phyloP scores from a whole-genome alignment of 768 basidiomycete genomes.

The Filobasidium floriforme region DNA sequence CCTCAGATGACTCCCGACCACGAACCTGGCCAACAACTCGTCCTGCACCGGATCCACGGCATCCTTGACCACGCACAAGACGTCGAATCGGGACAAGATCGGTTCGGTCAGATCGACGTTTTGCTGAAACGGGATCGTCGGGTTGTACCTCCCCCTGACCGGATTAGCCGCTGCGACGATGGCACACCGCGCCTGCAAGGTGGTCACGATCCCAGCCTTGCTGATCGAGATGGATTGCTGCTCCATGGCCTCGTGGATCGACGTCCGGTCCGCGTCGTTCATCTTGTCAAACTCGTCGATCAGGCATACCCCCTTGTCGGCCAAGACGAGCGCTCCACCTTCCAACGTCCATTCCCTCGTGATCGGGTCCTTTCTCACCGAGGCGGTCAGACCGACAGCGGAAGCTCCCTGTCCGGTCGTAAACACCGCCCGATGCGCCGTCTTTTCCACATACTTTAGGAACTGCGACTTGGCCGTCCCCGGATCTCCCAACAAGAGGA shows the following conservation, averaged over 20 bases:
- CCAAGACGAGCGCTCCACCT: slow-evolving; percentile 94
- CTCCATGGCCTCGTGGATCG: slow-evolving; percentile 99
- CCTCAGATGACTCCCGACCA: slow-evolving; percentile 91
- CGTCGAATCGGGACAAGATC: slow-evolving; percentile 94
- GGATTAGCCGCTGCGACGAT: slow-evolving; percentile 98
- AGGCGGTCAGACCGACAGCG: slow-evolving; percentile 96
- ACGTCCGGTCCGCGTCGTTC: slow-evolving; percentile 96
- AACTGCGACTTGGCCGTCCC: slow-evolving; percentile 99
- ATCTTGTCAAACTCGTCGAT: slow-evolving; percentile 99
- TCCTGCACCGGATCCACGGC: slow-evolving; percentile 94
- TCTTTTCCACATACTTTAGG: slow-evolving; percentile 98
- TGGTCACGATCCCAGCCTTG: slow-evolving; percentile 98
- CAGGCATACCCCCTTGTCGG: slow-evolving; percentile 93
- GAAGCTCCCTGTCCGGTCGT: slow-evolving; percentile 97
- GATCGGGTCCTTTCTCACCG: slow-evolving; percentile 95
- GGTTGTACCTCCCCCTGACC: slow-evolving; percentile 92
- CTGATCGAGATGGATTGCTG: slow-evolving; percentile 99
- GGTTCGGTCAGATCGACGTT: slow-evolving; percentile 98
- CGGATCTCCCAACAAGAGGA: slow-evolving; percentile 91
- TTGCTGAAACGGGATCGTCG: slow-evolving; percentile 94
- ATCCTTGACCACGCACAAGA: slow-evolving; percentile 96
- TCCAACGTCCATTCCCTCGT: slow-evolving; percentile 98
- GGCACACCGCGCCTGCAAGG: slow-evolving; percentile 91
- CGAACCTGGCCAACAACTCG: slow-evolving; percentile 90
- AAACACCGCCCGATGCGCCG: slow-evolving; percentile 92